These are phyloP conservation scores for Sclerotinia spermophila DNA, from an alignment of 2,329 filamentous ascomycete genomes.

Conservation along the genomic window DNA sequence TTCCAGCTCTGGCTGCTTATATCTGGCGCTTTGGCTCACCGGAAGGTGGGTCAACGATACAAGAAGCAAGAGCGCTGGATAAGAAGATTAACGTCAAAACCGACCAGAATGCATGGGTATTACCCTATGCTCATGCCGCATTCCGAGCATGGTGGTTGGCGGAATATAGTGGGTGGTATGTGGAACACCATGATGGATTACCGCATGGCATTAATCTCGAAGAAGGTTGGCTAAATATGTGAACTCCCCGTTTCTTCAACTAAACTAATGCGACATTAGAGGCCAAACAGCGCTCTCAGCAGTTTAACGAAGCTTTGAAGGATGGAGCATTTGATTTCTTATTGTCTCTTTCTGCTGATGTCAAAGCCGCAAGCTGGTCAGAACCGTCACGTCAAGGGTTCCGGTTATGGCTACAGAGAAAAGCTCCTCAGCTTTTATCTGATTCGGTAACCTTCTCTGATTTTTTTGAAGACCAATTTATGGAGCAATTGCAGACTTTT, in stretches of 20 bases:
- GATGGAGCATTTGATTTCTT: conserved; percentile 93
- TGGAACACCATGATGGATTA: conserved; percentile 63
- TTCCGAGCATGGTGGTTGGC: conserved; percentile 83
- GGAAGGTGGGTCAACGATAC: conserved; percentile 64
- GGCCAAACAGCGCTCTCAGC: conserved; percentile 65
- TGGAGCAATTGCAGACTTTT: conserved; percentile 81
- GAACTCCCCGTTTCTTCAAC: background rate
- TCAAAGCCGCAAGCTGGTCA: conserved; percentile 78
- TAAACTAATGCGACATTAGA: conserved; percentile 44
- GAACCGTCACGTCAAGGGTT: conserved; percentile 82
- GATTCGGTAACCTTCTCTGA: conserved; percentile 67
- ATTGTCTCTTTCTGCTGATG: conserved; percentile 76
- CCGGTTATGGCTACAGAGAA: conserved; percentile 76
- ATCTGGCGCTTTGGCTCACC: conserved; percentile 76
- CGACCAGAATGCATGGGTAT: conserved; percentile 66
- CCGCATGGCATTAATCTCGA: conserved; percentile 61
- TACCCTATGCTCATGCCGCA: conserved; percentile 75
- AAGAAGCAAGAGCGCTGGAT: conserved; percentile 68
- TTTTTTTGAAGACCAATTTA: conserved; percentile 68
- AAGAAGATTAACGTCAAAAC: conserved; percentile 60
- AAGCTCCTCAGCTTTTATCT: conserved; percentile 64
- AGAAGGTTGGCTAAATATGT: conserved; percentile 41
- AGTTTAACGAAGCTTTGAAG: conserved; percentile 73
- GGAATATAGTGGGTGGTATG: conserved; percentile 87
- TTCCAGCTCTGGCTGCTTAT: conserved; percentile 74